Evolutionary conservation across 78 protist genomes (phyloP).

Genomic region (Pelomyxa schiedti): DNA sequence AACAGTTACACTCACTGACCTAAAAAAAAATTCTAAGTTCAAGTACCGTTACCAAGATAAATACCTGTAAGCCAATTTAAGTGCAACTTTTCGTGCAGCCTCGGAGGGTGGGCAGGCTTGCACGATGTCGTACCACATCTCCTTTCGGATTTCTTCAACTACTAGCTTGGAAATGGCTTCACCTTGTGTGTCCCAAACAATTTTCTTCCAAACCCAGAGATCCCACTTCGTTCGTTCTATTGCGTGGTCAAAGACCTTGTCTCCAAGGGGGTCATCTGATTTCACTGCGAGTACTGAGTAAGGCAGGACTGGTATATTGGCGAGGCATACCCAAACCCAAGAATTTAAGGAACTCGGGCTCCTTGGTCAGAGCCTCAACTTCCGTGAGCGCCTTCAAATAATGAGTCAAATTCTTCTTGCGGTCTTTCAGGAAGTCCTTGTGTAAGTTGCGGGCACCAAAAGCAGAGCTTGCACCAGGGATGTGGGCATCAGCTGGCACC

Average conservation of each 20-base stretch:
- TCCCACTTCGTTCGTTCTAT: background rate
- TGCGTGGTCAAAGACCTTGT: background rate
- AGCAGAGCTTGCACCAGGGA: background rate
- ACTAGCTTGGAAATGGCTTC: background rate
- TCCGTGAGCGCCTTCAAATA: background rate
- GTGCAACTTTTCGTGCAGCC: background rate
- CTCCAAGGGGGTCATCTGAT: background rate
- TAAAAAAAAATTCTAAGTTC: too few relatives aligned
- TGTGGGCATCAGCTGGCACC: too few relatives aligned
- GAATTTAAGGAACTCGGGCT: background rate
- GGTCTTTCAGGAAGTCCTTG: background rate
- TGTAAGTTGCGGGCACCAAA: background rate
- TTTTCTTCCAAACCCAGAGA: background rate
- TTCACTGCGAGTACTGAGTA: too few relatives aligned
- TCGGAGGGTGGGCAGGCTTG: background rate
- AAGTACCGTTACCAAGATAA: too few relatives aligned
- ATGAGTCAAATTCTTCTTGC: background rate
- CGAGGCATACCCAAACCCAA: too few relatives aligned
- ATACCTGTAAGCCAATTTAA: background rate
- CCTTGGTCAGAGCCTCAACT: background rate
- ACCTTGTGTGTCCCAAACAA: background rate
- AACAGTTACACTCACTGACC: background rate
- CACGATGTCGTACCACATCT: background rate
- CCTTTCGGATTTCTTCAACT: background rate
- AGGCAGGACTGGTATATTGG: too few relatives aligned